A percentile compares a stretch with the other conserved stretches of the same genome.
Evolutionary conservation across 1,284 basidiomycete species (phyloP).

Genomic region (Phaffia rhodozyma): DNA sequence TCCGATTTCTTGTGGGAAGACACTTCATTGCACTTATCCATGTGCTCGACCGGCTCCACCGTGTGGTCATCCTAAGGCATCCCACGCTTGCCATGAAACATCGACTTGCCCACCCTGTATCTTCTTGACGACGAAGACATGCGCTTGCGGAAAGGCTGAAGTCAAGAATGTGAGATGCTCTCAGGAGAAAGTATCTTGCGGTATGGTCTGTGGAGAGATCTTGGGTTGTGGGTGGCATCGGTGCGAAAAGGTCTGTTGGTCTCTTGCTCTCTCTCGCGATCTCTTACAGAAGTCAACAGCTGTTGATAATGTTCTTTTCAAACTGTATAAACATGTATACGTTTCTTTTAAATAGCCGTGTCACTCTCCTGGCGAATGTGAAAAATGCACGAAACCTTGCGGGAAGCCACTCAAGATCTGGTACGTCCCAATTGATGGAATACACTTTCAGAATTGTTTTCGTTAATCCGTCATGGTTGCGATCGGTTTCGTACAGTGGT

Average conservation of each 20-base stretch:
- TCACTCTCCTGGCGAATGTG: conserved; percentile 60
- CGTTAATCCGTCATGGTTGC: no score
- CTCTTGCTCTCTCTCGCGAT: conserved; percentile 50
- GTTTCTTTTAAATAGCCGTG: conserved; percentile 40
- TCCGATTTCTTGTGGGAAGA: conserved; percentile 52
- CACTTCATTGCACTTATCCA: conserved; percentile 61
- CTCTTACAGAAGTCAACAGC: conserved; percentile 69
- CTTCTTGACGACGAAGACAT: conserved; percentile 59
- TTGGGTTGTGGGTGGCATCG: conserved; percentile 73
- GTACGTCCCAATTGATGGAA: no score
- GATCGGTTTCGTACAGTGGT: conserved; percentile 34
- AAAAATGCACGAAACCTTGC: conserved; percentile 57
- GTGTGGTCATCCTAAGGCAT: conserved; percentile 67
- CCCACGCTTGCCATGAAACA: conserved; percentile 66
- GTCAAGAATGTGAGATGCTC: conserved; percentile 58
- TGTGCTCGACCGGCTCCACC: conserved; percentile 56
- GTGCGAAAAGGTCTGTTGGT: conserved; percentile 67
- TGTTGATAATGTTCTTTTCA: conserved; percentile 48
- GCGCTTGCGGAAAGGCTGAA: conserved; percentile 74
- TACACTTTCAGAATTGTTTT: no score
- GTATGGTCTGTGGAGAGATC: conserved; percentile 61
- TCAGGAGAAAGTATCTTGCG: conserved; percentile 70
- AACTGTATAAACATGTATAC: no score
- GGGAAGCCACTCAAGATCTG: conserved; percentile 46
- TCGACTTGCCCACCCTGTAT: conserved; percentile 69